phyloP scores from a whole-genome alignment of 495 filamentous ascomycete species.

The Aspergillus incahuasiensis region DNA sequence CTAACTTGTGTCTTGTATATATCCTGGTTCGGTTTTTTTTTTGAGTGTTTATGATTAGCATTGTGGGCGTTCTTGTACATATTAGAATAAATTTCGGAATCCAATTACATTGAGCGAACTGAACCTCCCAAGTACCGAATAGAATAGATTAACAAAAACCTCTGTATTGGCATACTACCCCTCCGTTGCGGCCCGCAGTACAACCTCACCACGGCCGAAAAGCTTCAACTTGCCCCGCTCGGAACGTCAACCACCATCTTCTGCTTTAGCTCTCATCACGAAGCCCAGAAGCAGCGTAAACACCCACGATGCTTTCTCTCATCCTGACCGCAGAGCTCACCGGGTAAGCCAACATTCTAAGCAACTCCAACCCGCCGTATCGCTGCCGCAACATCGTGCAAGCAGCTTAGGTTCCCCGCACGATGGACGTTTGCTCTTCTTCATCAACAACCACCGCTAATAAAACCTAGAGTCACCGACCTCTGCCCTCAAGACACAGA shows the following conservation, averaged over 20 bases:
- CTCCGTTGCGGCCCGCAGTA: not conserved
- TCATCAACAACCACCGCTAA: not conserved
- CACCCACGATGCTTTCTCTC: conserved; percentile 66
- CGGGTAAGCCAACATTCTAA: conserved; percentile 48
- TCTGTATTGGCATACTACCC: too few species aligned
- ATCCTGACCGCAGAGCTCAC: conserved; percentile 73
- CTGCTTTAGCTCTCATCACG: not conserved
- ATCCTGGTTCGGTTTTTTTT: conserved; percentile 24
- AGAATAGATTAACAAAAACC: too few species aligned
- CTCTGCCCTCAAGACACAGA: conserved; percentile 78
- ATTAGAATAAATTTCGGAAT: not conserved
- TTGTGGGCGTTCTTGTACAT: conserved; percentile 31
- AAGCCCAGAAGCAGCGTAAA: conserved; percentile 1
- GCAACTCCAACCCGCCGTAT: not conserved
- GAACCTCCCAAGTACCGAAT: too few species aligned
- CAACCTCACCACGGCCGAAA: not conserved
- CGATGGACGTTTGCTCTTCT: conserved; percentile 11
- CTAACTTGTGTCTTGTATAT: conserved; percentile 15
- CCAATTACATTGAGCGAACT: too few species aligned
- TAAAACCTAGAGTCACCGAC: conserved; percentile 68
- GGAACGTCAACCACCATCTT: conserved; percentile 2
- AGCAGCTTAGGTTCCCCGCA: conserved; percentile 9
- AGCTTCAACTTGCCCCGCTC: conserved; percentile 16
- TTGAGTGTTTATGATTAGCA: conserved; percentile 25
- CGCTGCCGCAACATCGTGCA: not conserved